Evolutionary conservation across 805 yeast species (phyloP).

Genomic region (Ogataea methylovora): DNA sequence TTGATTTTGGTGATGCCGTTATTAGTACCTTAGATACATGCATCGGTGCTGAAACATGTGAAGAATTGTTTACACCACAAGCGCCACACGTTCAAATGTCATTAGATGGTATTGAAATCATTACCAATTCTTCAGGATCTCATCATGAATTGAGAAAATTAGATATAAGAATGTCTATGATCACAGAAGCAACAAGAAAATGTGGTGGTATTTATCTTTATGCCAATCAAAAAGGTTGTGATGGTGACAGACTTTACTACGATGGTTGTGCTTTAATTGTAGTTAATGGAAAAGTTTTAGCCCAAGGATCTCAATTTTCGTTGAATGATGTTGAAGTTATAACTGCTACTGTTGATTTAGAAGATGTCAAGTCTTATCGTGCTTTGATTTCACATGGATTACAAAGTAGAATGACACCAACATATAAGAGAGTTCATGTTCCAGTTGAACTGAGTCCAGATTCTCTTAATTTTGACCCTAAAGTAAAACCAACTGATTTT

Average conservation of each 20-base stretch:
- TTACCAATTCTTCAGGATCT: conserved; percentile 95
- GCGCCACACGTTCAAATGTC: conserved; percentile 92
- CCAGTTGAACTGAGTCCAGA: conserved; percentile 62
- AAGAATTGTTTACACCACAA: conserved; percentile 93
- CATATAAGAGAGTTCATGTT: conserved; percentile 50
- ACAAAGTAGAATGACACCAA: conserved; percentile 45
- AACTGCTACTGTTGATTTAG: conserved; percentile 90
- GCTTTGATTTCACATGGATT: conserved; percentile 64
- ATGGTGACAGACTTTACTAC: conserved; percentile 93
- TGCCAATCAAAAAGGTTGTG: conserved; percentile 96
- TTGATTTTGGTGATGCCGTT: conserved; percentile 87
- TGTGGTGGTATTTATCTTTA: conserved; percentile 95
- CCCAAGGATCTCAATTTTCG: conserved; percentile 90
- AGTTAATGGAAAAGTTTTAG: conserved; percentile 85
- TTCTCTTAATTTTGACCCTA: conserved; percentile 51
- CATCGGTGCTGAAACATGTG: conserved; percentile 97
- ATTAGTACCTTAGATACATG: conserved; percentile 78
- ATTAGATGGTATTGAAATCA: conserved; percentile 93
- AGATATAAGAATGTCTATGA: conserved; percentile 75
- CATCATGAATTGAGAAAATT: conserved; percentile 94
- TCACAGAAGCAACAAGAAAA: conserved; percentile 86
- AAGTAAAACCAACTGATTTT: conserved; percentile 48
- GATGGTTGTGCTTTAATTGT: conserved; percentile 96
- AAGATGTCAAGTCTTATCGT: conserved; percentile 82
- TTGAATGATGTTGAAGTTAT: conserved; percentile 89